Conservation (phyloP, 805 yeast genomes). For the Candida caryicola region DNA sequence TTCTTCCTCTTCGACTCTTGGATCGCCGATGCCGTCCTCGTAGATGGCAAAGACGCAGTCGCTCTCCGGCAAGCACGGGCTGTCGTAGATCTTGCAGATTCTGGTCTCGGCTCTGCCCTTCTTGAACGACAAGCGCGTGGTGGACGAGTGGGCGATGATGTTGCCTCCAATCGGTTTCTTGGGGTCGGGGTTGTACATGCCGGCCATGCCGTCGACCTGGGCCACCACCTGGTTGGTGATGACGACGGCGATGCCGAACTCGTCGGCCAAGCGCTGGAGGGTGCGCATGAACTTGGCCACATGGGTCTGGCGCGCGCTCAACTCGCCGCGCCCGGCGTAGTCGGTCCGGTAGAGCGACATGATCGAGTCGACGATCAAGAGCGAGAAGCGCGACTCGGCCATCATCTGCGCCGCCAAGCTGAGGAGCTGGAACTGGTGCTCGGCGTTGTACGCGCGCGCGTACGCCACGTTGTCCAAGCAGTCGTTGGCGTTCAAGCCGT, state of each 20-base stretch:
- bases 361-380: conserved; percentile 92
- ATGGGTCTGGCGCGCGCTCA: conserved; percentile 91
- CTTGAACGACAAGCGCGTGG: conserved; percentile 85
- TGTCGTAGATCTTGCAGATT: conserved; percentile 90
- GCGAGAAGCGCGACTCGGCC: conserved; percentile 88
- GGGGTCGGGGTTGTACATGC: conserved; percentile 88
- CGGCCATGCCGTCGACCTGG: conserved; percentile 89
- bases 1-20: conserved; percentile 68
- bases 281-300: conserved; percentile 91
- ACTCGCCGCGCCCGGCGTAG: conserved; percentile 91
- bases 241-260: conserved; percentile 95
- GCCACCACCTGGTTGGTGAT: conserved; percentile 94
- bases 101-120: conserved; percentile 92
- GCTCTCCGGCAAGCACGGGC: conserved; percentile 94
- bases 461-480: conserved; percentile 97
- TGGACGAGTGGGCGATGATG: conserved; percentile 94
- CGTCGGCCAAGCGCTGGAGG: conserved; percentile 91
- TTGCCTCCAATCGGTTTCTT: conserved; percentile 99
- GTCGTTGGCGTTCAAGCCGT: conserved; percentile 87
- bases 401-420: conserved; percentile 93
- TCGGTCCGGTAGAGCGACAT: conserved; percentile 97
- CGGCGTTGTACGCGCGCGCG: conserved; percentile 96
- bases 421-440: conserved; percentile 84
- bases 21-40: conserved; percentile 96
- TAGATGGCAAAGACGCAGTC: conserved; percentile 94